Base-by-base conservation (phyloP, 2,329 filamentous ascomycete genomes). In the Hortaea werneckii region DNA sequence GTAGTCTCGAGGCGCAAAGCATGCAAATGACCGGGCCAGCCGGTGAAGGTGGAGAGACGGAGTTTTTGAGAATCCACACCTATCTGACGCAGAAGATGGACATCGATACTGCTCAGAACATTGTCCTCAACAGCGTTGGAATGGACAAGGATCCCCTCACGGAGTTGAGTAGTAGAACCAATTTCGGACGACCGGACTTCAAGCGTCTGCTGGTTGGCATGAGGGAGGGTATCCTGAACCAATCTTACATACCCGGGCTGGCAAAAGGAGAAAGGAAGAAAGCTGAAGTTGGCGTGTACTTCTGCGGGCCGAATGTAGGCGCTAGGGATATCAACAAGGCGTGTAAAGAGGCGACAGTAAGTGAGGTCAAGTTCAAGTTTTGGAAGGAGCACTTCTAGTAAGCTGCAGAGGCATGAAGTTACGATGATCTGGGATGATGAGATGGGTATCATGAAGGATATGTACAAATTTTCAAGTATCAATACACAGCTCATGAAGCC, bases 51-150 rank as follows among this genome's bases (percentile, higher is more conserved):
- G 40, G 9, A 40, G 79, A 79, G 27, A 64, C 67, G 0, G 88
- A 96, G 61, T 98, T 98, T 77, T 73, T 98, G 59, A 87, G 89
- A 65, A 98, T 98, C 55, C 92, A 98, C 72, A 96, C 89, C 1
- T 98, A 95, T 63, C 83, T 98, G 34, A 98, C 92, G 1, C 89
- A 96, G 67, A 85, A 82, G 59, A 79, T 96, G 49, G 90, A 96
- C 65, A 78, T 82, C 56, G 89, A 98, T 65, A 95, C 87, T 0
- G 83, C 88, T 2, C 85, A 95, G 58, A 98, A 98, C 67, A 96
- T 98, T 63, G 87, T 95, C 41, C 79, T 98, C 53, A 96, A 98
- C 72, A 89, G 83, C 45, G 90, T 96, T 12, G 92, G 92, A 44
- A 81, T 85, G 35, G 83, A 84, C 37, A 76, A 87, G 52, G 92